phyloP scores from a whole-genome alignment of 2,329 filamentous ascomycete genomes.

The Fusarium begoniae region DNA sequence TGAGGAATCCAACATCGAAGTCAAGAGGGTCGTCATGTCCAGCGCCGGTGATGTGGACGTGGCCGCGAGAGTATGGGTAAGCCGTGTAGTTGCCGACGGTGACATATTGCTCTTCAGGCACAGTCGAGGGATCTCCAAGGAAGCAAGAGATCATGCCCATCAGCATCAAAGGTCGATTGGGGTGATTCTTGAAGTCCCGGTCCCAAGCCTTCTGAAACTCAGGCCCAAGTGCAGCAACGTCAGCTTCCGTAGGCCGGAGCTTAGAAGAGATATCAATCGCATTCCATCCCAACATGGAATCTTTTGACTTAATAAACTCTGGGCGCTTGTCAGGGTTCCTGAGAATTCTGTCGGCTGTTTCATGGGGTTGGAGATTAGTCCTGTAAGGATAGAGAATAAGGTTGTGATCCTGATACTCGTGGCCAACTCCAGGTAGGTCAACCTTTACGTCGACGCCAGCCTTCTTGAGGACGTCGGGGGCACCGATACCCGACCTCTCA shows the following conservation, averaged over 20 bases:
- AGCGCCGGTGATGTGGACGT: conserved; percentile 65
- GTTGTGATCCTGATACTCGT: conserved; percentile 65
- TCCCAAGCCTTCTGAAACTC: conserved; percentile 65
- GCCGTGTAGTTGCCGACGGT: conserved; percentile 59
- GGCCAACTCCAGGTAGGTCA: conserved; percentile 62
- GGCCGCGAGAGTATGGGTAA: conserved; percentile 63
- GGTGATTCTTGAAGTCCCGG: conserved; percentile 56
- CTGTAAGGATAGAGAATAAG: conserved; percentile 62
- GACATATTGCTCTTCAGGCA: conserved; percentile 59
- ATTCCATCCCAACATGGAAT: conserved; percentile 66
- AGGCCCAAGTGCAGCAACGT: conserved; percentile 61
- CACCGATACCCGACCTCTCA: conserved; percentile 70
- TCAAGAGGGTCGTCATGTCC: conserved; percentile 56
- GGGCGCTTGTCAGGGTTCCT: conserved; percentile 57
- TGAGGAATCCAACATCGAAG: conserved; percentile 67
- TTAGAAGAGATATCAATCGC: conserved; percentile 65
- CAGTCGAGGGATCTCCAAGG: conserved; percentile 52
- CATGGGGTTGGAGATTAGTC: conserved; percentile 41
- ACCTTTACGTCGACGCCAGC: conserved; percentile 57
- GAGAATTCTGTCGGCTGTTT: conserved; percentile 61
- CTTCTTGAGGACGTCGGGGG: conserved; percentile 56
- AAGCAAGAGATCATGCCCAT: conserved; percentile 49
- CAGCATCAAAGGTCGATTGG: conserved; percentile 60
- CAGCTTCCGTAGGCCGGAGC: conserved; percentile 62
- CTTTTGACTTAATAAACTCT: conserved; percentile 56